Evolutionary conservation across 2,329 filamentous ascomycete genomes (phyloP).

Genomic region (Trichoderma simmonsii): DNA sequence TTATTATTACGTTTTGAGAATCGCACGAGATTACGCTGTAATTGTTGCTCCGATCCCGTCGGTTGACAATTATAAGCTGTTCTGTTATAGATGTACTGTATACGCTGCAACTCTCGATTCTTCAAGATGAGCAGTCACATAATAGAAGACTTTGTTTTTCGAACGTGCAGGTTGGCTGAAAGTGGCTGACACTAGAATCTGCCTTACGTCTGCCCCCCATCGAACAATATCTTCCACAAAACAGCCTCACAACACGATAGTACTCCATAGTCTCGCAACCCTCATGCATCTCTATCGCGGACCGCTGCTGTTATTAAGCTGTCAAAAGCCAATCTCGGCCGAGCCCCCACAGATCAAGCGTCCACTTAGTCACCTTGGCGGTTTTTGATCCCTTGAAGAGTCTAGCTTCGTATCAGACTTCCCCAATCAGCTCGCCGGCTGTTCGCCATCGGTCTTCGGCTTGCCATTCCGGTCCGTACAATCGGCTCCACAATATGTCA

Average conservation of each 20-base stretch:
- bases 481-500: slow-evolving; percentile 8
- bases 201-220: neutral
- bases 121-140: neutral
- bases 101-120: neutral
- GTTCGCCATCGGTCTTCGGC: neutral
- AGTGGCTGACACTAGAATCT: neutral
- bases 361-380: slow-evolving; percentile 15
- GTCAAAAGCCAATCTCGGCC: neutral
- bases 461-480: slow-evolving; percentile 4
- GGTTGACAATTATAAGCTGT: neutral
- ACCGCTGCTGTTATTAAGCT: neutral
- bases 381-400: slow-evolving; percentile 6
- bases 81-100: neutral
- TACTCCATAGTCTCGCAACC: neutral
- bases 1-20: neutral
- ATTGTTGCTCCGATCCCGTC: neutral
- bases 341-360: neutral
- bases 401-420: slow-evolving; percentile 10
- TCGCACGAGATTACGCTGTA: neutral
- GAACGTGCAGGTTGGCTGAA: neutral
- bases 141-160: neutral
- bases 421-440: slow-evolving; percentile 13
- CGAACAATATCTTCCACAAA: neutral
- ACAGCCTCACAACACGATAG: neutral
- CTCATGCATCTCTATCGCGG: neutral